Evolutionary conservation across 768 basidiomycete genomes (phyloP).

Genomic region (Collybia sp.): DNA sequence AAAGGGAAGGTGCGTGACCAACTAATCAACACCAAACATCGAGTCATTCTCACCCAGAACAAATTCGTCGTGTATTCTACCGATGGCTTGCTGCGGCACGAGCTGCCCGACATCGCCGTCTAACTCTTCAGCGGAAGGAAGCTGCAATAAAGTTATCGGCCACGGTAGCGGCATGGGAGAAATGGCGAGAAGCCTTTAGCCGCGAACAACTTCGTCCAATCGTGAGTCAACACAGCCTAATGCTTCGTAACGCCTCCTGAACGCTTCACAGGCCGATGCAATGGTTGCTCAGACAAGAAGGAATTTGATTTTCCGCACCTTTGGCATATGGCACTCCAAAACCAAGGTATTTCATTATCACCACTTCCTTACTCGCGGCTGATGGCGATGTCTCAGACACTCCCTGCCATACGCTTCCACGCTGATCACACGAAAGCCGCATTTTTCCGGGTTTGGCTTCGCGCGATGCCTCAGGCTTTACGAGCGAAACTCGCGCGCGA

Average conservation of each 20-base stretch:
- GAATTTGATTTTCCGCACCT: slow-evolving; percentile 61
- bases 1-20: slow-evolving; percentile 58
- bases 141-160: slow-evolving; percentile 51
- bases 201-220: slow-evolving; percentile 62
- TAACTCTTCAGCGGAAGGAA: slow-evolving; percentile 55
- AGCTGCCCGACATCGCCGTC: slow-evolving; percentile 54
- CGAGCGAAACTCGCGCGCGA: slow-evolving; percentile 66
- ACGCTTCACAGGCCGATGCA: slow-evolving; percentile 45
- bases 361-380: not conserved
- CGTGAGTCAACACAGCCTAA: slow-evolving; percentile 31
- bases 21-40: not conserved
- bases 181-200: slow-evolving; percentile 71
- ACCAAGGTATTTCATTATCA: slow-evolving; percentile 48
- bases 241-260: not conserved
- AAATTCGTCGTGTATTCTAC: slow-evolving; percentile 59
- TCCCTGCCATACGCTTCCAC: slow-evolving; percentile 78
- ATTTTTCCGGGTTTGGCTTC: slow-evolving; percentile 64
- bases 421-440: slow-evolving; percentile 54
- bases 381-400: slow-evolving; percentile 38
- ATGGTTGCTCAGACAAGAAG: slow-evolving; percentile 55
- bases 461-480: slow-evolving; percentile 65
- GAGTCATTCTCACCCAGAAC: slow-evolving; percentile 38
- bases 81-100: slow-evolving; percentile 66
- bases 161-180: slow-evolving; percentile 65
- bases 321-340: slow-evolving; percentile 70